These are phyloP conservation scores for Drosera capensis DNA, from an alignment of 148 eudicot species.

Conservation along the genomic window DNA sequence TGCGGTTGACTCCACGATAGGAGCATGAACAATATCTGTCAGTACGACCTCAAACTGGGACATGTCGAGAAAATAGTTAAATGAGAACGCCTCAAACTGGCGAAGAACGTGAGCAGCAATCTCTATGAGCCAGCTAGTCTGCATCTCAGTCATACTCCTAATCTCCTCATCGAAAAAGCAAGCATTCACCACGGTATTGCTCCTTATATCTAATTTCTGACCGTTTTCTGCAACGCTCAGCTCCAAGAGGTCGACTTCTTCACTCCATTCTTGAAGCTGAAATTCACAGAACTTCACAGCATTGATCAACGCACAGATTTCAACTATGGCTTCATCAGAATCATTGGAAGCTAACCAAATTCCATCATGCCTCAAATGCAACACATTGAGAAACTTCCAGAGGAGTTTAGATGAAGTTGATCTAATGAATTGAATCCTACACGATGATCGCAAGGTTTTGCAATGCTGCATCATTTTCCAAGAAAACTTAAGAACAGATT, in stretches of 20 bases:
- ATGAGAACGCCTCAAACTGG: slow-evolving; percentile 20
- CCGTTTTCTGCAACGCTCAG: slow-evolving; percentile 24
- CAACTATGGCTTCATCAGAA: slow-evolving; percentile 16
- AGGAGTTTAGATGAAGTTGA: slow-evolving; percentile 22
- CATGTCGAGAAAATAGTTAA: slow-evolving; percentile 15
- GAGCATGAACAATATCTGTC: slow-evolving; percentile 1
- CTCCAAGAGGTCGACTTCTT: slow-evolving; percentile 32
- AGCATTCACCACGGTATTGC: slow-evolving; percentile 4
- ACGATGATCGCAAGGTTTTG: slow-evolving; percentile 24
- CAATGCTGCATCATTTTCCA: slow-evolving; percentile 37
- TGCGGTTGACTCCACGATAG: slow-evolving; percentile 5
- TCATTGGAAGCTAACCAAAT: slow-evolving; percentile 10
- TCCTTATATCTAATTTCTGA: not conserved
- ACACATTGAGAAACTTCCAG: slow-evolving; percentile 21
- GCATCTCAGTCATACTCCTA: slow-evolving; percentile 26
- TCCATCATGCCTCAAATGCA: slow-evolving; percentile 17
- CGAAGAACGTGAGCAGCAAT: slow-evolving; percentile 25
- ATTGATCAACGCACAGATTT: slow-evolving; percentile 26
- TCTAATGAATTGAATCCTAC: slow-evolving; percentile 23
- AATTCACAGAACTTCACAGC: slow-evolving; percentile 30
- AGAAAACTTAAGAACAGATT: slow-evolving; percentile 26
- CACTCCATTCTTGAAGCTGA: slow-evolving; percentile 34
- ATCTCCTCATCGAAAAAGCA: slow-evolving; percentile 34
- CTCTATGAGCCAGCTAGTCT: slow-evolving; percentile 33
- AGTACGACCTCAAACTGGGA: slow-evolving; percentile 9